phyloP scores from a whole-genome alignment of 306 rosid species.

The Lablab purpureus region DNA sequence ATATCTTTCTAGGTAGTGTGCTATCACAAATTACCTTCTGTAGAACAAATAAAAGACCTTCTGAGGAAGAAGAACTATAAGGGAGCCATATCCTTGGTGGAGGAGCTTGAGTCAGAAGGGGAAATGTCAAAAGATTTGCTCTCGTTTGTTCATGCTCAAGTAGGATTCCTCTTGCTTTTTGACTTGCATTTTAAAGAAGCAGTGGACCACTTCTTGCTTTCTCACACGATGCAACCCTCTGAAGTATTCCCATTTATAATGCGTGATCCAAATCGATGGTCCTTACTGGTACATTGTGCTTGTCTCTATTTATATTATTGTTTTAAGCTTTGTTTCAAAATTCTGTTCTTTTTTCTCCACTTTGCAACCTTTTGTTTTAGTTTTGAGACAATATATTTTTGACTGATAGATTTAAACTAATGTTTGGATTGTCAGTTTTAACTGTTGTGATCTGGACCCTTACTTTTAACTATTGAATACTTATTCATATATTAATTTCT shows the following conservation, averaged over 20 bases:
- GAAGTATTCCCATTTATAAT: conserved; percentile 94
- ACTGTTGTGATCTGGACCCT: no score
- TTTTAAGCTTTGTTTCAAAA: conserved; percentile 7
- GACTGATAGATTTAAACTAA: no score
- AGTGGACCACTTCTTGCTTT: conserved; percentile 88
- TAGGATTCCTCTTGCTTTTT: conserved; percentile 95
- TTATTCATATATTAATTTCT: no score
- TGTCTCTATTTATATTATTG: conserved; percentile 6
- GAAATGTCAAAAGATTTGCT: conserved; percentile 88
- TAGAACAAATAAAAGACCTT: conserved; percentile 92
- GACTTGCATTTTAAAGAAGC: conserved; percentile 97
- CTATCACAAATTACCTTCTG: conserved; percentile 79
- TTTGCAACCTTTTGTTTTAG: no score
- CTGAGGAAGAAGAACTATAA: conserved; percentile 86
- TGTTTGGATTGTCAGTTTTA: no score
- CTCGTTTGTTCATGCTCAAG: conserved; percentile 96
- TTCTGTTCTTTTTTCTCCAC: not conserved
- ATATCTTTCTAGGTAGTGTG: conserved; percentile 73
- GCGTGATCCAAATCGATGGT: conserved; percentile 99
- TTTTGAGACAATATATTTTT: no score
- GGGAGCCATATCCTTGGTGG: conserved; percentile 87
- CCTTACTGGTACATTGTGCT: conserved; percentile 74
- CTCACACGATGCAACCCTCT: conserved; percentile 95
- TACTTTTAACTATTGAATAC: no score
- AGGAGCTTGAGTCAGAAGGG: conserved; percentile 91